phyloP scores from a whole-genome alignment of 768 basidiomycete genomes.

The Clitopilus hobsonii region DNA sequence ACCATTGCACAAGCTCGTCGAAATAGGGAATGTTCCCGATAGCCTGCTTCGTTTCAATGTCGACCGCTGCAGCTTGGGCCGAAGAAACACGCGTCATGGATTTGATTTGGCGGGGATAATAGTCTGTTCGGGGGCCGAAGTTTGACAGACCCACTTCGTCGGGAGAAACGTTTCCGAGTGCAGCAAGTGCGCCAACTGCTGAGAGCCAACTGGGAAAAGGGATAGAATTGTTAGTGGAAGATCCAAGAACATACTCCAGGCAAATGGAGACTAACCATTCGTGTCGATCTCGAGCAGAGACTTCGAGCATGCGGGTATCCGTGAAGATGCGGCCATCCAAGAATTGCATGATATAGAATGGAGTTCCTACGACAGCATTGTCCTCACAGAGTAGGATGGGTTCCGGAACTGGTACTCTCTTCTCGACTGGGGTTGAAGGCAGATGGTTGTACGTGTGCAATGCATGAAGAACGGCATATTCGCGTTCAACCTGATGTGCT shows the following conservation, averaged over 20 bases:
- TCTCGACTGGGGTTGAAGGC: slow-evolving; percentile 39
- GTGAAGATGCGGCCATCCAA: slow-evolving; percentile 93
- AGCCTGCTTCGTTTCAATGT: slow-evolving; percentile 55
- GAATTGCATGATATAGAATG: slow-evolving; percentile 97
- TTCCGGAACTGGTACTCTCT: slow-evolving; percentile 77
- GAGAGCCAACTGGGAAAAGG: slow-evolving; percentile 63
- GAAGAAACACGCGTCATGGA: slow-evolving; percentile 77
- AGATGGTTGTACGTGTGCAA: slow-evolving; percentile 71
- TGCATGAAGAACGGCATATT: slow-evolving; percentile 77
- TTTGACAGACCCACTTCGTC: slow-evolving; percentile 57
- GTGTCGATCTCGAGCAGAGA: slow-evolving; percentile 53
- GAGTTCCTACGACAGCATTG: slow-evolving; percentile 70
- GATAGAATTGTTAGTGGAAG: not conserved
- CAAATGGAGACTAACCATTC: slow-evolving; percentile 52
- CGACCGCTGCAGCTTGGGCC: slow-evolving; percentile 68
- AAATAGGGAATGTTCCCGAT: slow-evolving; percentile 75
- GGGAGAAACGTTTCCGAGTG: slow-evolving; percentile 63
- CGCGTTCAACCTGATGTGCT: slow-evolving; percentile 93
- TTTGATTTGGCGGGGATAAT: slow-evolving; percentile 93
- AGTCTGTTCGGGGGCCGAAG: slow-evolving; percentile 72
- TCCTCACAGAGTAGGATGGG: slow-evolving; percentile 85
- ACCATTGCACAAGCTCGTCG: slow-evolving; percentile 73
- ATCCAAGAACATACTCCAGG: slow-evolving; percentile 4
- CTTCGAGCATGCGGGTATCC: slow-evolving; percentile 70
- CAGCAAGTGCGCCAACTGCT: slow-evolving; percentile 65